Evolutionary conservation across 495 filamentous ascomycete species (phyloP).

Genomic region (Recurvomyces mirabilis): DNA sequence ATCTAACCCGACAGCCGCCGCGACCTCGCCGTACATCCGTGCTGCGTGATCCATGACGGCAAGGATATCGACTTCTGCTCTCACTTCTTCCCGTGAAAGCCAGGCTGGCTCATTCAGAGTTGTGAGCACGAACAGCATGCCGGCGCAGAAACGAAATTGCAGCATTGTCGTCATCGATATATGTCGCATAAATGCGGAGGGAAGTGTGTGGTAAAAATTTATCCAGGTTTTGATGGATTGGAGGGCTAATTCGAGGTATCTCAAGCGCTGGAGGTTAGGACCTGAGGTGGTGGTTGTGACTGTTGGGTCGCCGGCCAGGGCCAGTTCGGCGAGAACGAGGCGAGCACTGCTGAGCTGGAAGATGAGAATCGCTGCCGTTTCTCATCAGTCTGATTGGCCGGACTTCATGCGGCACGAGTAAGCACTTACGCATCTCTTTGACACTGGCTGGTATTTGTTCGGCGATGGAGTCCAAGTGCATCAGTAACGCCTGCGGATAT

Average conservation of each 20-base stretch:
- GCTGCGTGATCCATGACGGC: background rate
- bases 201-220: background rate
- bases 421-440: background rate
- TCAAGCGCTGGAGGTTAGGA: background rate
- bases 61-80: background rate
- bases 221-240: slow-evolving; percentile 1
- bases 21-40: background rate
- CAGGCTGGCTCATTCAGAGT: slow-evolving; percentile 4
- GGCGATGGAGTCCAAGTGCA: background rate
- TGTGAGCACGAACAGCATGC: slow-evolving; percentile 1
- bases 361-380: background rate
- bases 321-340: background rate
- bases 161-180: background rate
- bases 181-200: background rate
- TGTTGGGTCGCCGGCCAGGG: background rate
- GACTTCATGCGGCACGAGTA: background rate
- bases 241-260: background rate
- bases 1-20: background rate
- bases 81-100: background rate
- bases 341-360: background rate
- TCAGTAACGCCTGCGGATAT: slow-evolving; percentile 1
- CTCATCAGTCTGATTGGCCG: background rate
- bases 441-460: background rate
- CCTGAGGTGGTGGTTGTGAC: background rate
- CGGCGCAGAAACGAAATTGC: background rate